Percentiles rank a stretch among this genome's conserved stretches.
Conservation (phyloP, 192 early-diverging fungal genomes). For the Coemansia asiatica region DNA sequence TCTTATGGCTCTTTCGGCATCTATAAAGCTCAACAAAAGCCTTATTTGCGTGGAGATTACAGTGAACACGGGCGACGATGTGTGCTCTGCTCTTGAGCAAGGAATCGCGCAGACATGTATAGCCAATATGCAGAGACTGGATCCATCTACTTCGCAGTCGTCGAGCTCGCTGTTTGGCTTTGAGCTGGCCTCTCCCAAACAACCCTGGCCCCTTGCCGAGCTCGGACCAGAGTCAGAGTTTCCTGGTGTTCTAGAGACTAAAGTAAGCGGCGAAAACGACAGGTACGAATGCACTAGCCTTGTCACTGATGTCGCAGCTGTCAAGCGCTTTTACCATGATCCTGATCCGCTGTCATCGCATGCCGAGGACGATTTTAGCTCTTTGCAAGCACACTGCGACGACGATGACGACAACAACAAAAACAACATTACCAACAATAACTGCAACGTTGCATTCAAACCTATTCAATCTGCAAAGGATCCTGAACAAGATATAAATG, state of each 20-base stretch:
- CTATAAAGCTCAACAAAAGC: constrained; percentile 76
- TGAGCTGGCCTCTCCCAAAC: constrained; percentile 22
- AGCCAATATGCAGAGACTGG: constrained; percentile 55
- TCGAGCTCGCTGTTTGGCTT: constrained; percentile 27
- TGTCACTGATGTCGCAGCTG: constrained; percentile 39
- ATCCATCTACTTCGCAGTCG: constrained; percentile 18
- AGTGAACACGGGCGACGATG: constrained; percentile 53
- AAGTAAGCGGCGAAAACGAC: constrained; percentile 37
- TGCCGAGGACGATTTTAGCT: background rate
- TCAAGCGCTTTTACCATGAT: constrained; percentile 19
- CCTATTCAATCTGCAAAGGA: background rate
- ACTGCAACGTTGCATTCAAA: background rate
- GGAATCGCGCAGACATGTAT: constrained; percentile 55
- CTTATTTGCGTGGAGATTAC: constrained; percentile 74
- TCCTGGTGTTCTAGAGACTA: constrained; percentile 27
- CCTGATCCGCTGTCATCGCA: background rate
- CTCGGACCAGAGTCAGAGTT: constrained; percentile 29
- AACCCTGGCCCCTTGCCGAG: constrained; percentile 30
- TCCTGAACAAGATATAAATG: background rate
- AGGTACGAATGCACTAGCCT: constrained; percentile 34
- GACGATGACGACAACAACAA: background rate
- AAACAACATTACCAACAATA: background rate
- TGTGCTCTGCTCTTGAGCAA: constrained; percentile 54
- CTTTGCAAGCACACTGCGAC: background rate
- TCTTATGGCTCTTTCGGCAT: constrained; percentile 76